These are phyloP conservation scores for Spathaspora girioi DNA, from an alignment of 805 yeast species.

Conservation along the genomic window DNA sequence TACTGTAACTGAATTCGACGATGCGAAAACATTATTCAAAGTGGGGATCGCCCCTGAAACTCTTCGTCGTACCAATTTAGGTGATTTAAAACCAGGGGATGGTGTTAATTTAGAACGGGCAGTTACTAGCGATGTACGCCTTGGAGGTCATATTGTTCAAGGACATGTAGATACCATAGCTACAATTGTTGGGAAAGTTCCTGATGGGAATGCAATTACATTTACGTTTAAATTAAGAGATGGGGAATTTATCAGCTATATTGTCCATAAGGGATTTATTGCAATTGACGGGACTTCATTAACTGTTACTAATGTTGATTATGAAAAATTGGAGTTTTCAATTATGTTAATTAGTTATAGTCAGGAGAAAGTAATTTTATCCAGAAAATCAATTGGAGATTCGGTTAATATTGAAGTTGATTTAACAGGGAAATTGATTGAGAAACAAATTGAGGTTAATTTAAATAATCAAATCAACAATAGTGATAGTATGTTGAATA, in stretches of 20 bases:
- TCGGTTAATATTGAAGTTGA: slow-evolving; percentile 91
- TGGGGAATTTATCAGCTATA: slow-evolving; percentile 56
- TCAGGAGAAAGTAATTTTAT: slow-evolving; percentile 73
- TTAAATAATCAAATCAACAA: slow-evolving; percentile 52
- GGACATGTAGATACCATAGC: slow-evolving; percentile 97
- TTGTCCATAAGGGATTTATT: slow-evolving; percentile 94
- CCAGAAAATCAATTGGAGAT: slow-evolving; percentile 59
- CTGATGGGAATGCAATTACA: slow-evolving; percentile 74
- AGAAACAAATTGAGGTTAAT: slow-evolving; percentile 69
- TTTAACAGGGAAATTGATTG: slow-evolving; percentile 86
- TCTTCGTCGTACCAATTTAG: slow-evolving; percentile 73
- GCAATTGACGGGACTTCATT: slow-evolving; percentile 91
- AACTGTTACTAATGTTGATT: slow-evolving; percentile 80
- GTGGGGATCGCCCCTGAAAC: slow-evolving; percentile 96
- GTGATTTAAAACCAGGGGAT: slow-evolving; percentile 51
- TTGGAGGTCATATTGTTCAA: slow-evolving; percentile 97
- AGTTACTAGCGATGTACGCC: slow-evolving; percentile 72
- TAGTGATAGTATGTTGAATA: slow-evolving; percentile 46
- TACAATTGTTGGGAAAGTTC: slow-evolving; percentile 43
- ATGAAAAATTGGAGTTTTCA: slow-evolving; percentile 52
- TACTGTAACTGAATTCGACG: slow-evolving; percentile 80
- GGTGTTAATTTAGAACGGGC: slow-evolving; percentile 91
- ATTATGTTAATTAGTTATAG: slow-evolving; percentile 93
- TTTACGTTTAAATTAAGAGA: slow-evolving; percentile 75
- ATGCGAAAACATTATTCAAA: slow-evolving; percentile 53